Base-by-base conservation (phyloP, 208 protist genomes). In the Strigomonas culicis region DNA sequence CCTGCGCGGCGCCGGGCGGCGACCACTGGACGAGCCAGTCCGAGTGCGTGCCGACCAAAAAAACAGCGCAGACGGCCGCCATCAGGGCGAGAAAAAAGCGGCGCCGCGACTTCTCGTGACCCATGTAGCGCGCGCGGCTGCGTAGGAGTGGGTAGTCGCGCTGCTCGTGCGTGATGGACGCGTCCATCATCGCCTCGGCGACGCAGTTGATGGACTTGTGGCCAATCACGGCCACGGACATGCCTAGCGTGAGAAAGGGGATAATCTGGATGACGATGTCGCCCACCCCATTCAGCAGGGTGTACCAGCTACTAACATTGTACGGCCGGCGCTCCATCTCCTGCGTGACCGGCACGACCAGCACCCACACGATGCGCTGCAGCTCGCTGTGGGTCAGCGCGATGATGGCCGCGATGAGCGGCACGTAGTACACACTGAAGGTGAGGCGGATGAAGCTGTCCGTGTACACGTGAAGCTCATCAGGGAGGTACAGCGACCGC, bases 311-410 rank as follows among this genome's bases (percentile, higher is more conserved):
- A 31, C 78, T 85, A 49, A 66, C 79, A 58, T 82, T 75, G 69
- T 85, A 94, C 0, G 80, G 76, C 22, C 79, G 70, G 21, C 77
- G 71, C 66, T 88, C 84, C 83, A 92, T 90, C 43, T 90, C 79
- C 64, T 90, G 84, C 46, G 79, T 80, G 21, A 93, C 76, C 21
- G 89, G 89, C 52, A 93, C 73, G 36, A 95, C 80, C 24, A 93
- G 74, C 27, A 89, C 78, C 84, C 86, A 95, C 30, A 93, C 89
- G 61, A 95, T 78, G 21, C 82, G 81, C 77, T 91, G 72, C 58
- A 95, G 75, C 4, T 74, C 84, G 56, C 82, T 90, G 67, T 95
- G 89, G 28, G 89, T 95, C 30, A 91, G 60, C 6, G 86, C 79
- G 22, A 92, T 15, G 32, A 84, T 68, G 24, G 93, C 63, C 1